phyloP scores from a whole-genome alignment of 163 green algal genomes.

The Prototheca stagnorum region DNA sequence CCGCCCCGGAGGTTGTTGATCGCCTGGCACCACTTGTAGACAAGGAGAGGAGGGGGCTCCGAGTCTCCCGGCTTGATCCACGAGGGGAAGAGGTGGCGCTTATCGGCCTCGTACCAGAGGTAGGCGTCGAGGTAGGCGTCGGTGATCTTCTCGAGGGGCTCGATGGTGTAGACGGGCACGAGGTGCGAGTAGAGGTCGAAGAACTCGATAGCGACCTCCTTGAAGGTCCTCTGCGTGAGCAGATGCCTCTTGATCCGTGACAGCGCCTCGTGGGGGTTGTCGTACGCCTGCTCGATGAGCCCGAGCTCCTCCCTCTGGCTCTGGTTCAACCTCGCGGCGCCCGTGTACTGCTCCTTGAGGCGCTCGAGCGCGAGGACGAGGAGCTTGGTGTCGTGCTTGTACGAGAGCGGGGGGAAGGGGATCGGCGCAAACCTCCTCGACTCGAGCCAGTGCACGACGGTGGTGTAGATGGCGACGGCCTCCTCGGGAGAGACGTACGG shows the following conservation, averaged over 20 bases:
- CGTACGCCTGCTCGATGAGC: slow-evolving; percentile 96
- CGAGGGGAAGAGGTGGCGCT: slow-evolving; percentile 95
- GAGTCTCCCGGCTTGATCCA: slow-evolving; percentile 96
- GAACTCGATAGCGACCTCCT: slow-evolving; percentile 97
- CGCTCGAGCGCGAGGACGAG: slow-evolving; percentile 96
- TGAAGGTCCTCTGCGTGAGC: slow-evolving; percentile 93
- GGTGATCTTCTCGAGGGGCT: slow-evolving; percentile 99
- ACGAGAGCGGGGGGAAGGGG: slow-evolving; percentile 96
- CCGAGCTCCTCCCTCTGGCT: slow-evolving; percentile 95
- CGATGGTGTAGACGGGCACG: slow-evolving; percentile 96
- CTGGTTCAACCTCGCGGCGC: slow-evolving; percentile 88
- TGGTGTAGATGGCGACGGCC: slow-evolving; percentile 99
- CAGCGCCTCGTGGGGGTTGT: slow-evolving; percentile 98
- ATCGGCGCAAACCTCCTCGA: slow-evolving; percentile 90
- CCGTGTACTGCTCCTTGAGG: slow-evolving; percentile 97
- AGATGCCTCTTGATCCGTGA: slow-evolving; percentile 98
- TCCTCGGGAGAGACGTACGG: slow-evolving; percentile 92
- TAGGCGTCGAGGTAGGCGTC: slow-evolving; percentile 94
- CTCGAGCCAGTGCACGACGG: slow-evolving; percentile 99
- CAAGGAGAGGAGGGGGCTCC: slow-evolving; percentile 92
- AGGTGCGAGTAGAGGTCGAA: slow-evolving; percentile 93
- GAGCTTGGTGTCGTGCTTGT: slow-evolving; percentile 99
- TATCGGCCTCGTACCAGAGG: slow-evolving; percentile 97
- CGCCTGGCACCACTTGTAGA: slow-evolving; percentile 99
- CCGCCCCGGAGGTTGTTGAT: slow-evolving; percentile 99